These are phyloP conservation scores for Raddia distichophylla DNA, from an alignment of 176 grass and related monocot species.

Conservation along the genomic window DNA sequence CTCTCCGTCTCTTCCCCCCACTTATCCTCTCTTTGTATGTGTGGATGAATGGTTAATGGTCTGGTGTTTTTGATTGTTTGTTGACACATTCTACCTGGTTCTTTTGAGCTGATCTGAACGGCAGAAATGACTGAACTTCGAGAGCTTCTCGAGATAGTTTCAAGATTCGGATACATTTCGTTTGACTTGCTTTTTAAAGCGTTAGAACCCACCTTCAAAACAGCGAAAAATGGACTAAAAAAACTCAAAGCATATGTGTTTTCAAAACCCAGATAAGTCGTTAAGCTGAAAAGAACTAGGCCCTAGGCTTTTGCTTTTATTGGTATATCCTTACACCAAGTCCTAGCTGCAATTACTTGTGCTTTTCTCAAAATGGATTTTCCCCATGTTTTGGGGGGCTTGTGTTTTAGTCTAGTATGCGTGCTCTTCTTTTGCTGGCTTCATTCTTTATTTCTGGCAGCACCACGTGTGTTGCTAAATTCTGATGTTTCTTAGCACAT, in stretches of 20 bases:
- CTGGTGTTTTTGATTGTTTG: background rate
- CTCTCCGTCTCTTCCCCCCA: background rate
- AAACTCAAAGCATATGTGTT: no score
- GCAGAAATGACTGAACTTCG: no score
- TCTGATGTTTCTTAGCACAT: background rate
- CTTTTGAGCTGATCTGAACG: no score
- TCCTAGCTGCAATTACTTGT: background rate
- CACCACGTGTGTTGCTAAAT: background rate
- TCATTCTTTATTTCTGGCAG: background rate
- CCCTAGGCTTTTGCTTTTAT: constrained; percentile 1
- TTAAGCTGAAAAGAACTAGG: no score
- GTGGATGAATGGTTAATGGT: background rate
- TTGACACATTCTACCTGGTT: background rate
- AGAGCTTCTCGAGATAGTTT: no score
- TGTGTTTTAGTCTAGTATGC: background rate
- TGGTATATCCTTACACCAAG: background rate
- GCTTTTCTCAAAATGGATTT: background rate
- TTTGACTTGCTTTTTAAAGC: no score
- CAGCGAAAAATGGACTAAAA: no score
- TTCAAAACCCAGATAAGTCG: no score
- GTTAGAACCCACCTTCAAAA: no score
- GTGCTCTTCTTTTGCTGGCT: constrained; percentile 4
- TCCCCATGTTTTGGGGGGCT: background rate
- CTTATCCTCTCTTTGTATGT: background rate
- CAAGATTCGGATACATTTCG: no score